These are phyloP conservation scores for Poteriospumella lacustris DNA, from an alignment of 108 stramenopile genomes.

Conservation along the genomic window DNA sequence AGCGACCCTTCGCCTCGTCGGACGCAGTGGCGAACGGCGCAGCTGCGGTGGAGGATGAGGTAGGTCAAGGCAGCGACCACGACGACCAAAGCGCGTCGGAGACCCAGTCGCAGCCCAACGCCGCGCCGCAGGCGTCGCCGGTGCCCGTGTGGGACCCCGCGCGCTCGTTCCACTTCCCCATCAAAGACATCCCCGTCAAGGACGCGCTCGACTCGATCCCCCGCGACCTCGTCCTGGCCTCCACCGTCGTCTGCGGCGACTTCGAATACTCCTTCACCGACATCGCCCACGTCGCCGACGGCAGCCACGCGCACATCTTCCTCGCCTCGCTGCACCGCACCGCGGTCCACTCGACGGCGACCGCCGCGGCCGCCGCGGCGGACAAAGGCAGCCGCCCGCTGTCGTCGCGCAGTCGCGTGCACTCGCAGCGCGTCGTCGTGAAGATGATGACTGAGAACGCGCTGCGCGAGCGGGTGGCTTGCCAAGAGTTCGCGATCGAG, in stretches of 20 bases:
- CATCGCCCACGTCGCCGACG: slow-evolving; percentile 13
- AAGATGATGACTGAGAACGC: slow-evolving; percentile 1
- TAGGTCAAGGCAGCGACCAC: neutral
- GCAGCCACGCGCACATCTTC: slow-evolving; percentile 11
- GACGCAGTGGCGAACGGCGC: neutral
- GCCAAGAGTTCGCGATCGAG: slow-evolving; percentile 18
- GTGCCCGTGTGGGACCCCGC: slow-evolving; percentile 1
- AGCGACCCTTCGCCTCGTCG: too few species aligned
- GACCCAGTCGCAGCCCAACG: neutral
- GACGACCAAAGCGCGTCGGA: neutral
- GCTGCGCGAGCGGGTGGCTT: neutral
- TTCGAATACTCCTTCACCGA: neutral
- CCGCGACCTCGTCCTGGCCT: neutral
- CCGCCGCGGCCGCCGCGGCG: too few species aligned
- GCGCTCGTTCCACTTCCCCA: neutral
- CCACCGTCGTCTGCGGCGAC: neutral
- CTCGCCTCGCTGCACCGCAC: neutral
- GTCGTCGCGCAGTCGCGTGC: too few species aligned
- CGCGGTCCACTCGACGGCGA: too few species aligned
- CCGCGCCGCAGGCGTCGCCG: neutral
- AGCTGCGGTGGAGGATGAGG: neutral
- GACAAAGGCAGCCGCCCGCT: too few species aligned
- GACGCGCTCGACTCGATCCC: neutral
- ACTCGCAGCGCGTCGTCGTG: neutral
- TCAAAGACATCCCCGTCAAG: neutral